Percentiles rank a stretch among this genome's conserved stretches.
These are phyloP conservation scores for Ziziphus jujuba DNA, from an alignment of 306 rosid genomes.

Conservation along the genomic window DNA sequence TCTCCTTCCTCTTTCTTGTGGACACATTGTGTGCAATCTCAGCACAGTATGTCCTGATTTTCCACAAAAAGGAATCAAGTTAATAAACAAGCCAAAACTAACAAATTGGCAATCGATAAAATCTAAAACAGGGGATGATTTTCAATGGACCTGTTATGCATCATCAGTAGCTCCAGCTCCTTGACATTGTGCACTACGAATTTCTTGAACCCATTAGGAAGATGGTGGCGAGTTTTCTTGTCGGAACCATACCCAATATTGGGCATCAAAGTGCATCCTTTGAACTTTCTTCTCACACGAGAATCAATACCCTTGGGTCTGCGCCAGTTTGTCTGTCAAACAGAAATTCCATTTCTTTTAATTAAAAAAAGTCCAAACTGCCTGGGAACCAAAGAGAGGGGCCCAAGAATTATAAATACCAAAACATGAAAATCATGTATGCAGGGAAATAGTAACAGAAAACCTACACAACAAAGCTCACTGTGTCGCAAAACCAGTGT, in stretches of 20 bases:
- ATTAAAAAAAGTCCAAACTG: too few relatives aligned
- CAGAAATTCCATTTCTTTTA: not conserved
- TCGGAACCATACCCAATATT: slow-evolving; percentile 37
- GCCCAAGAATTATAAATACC: too few relatives aligned
- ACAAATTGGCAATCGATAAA: not conserved
- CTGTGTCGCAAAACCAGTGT: slow-evolving; percentile 78
- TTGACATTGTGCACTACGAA: slow-evolving; percentile 65
- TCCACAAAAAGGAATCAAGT: not conserved
- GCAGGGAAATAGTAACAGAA: slow-evolving; percentile 67
- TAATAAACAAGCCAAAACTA: not conserved
- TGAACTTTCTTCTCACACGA: slow-evolving; percentile 72
- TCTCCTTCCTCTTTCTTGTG: slow-evolving; percentile 66
- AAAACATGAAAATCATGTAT: slow-evolving; percentile 40
- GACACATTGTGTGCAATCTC: slow-evolving; percentile 76
- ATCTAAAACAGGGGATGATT: not conserved
- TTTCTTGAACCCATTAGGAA: slow-evolving; percentile 76
- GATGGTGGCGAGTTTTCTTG: slow-evolving; percentile 72
- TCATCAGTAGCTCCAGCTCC: slow-evolving; percentile 60
- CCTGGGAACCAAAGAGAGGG: too few relatives aligned
- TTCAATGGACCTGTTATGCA: slow-evolving; percentile 58
- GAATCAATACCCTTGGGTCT: slow-evolving; percentile 36
- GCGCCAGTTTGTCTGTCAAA: not conserved
- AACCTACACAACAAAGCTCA: slow-evolving; percentile 39
- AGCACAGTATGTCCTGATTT: slow-evolving; percentile 64
- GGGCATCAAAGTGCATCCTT: slow-evolving; percentile 24